Evolutionary conservation across 345 rosid genomes (phyloP).

Genomic region (Populus nigra): DNA sequence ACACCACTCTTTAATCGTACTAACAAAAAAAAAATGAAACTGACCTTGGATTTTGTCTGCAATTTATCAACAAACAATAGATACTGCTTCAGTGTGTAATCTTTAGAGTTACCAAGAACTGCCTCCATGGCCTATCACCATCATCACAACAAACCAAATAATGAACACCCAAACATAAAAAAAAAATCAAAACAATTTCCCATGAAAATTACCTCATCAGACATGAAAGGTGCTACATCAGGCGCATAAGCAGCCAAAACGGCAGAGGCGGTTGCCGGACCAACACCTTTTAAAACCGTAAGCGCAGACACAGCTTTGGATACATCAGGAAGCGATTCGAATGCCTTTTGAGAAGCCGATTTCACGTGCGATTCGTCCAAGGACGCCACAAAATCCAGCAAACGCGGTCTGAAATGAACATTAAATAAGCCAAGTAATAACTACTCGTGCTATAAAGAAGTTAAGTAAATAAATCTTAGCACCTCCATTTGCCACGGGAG

Average conservation of each 20-base stretch:
- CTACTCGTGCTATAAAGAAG: too few relatives aligned
- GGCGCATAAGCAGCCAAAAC: conserved; percentile 87
- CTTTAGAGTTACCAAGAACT: conserved; percentile 66
- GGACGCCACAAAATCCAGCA: conserved; percentile 65
- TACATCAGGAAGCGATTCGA: conserved; percentile 66
- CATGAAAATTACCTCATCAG: conserved; percentile 61
- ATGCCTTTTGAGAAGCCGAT: conserved; percentile 73
- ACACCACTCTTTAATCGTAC: too few relatives aligned
- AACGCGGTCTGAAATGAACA: conserved; percentile 57
- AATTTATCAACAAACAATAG: conserved; percentile 51
- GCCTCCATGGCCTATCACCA: conserved; percentile 66
- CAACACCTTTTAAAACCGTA: conserved; percentile 80
- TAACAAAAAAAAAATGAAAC: conserved; percentile 13
- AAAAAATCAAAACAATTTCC: neutral
- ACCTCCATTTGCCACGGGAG: conserved; percentile 94
- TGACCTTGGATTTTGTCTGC: conserved; percentile 60
- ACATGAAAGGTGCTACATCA: conserved; percentile 75
- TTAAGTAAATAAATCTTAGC: neutral
- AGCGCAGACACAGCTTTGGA: conserved; percentile 69
- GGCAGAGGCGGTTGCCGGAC: conserved; percentile 90
- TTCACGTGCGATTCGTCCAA: conserved; percentile 62
- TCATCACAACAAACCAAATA: neutral
- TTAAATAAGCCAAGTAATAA: neutral
- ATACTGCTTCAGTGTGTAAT: conserved; percentile 73
- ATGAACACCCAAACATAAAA: neutral